Conservation (phyloP, 495 filamentous ascomycete species). For the Delitschia confertaspora region DNA sequence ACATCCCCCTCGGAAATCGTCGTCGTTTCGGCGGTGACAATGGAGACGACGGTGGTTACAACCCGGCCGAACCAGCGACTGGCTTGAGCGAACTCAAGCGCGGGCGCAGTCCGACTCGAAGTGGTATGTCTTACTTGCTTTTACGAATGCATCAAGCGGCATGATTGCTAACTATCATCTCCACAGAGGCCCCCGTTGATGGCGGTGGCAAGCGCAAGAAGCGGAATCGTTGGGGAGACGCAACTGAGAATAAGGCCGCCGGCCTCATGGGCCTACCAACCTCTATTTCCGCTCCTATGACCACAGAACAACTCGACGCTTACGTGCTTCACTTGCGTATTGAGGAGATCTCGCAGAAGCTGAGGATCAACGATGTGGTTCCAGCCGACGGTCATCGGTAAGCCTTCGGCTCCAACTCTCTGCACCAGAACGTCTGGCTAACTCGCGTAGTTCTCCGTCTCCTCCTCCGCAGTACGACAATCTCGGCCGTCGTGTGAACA, state of each 20-base stretch:
- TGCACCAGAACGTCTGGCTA: conserved; percentile 16
- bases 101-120: conserved; percentile 64
- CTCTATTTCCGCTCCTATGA: conserved; percentile 93
- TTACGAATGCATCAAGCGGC: no score
- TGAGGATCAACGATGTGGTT: conserved; percentile 95
- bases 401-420: conserved; percentile 26
- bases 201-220: conserved; percentile 84
- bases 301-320: conserved; percentile 91
- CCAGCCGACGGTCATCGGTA: conserved; percentile 91
- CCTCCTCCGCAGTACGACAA: conserved; percentile 97
- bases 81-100: conserved; percentile 49
- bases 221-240: conserved; percentile 95
- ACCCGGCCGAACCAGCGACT: conserved; percentile 44
- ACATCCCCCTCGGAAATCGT: conserved; percentile 82
- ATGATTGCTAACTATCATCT: conserved; percentile 16
- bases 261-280: conserved; percentile 96
- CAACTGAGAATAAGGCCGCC: conserved; percentile 92
- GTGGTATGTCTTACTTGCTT: conserved; percentile 43
- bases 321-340: conserved; percentile 93
- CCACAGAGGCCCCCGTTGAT: conserved; percentile 45
- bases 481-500: conserved; percentile 96
- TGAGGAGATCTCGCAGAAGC: conserved; percentile 97
- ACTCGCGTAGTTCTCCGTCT: conserved; percentile 67
- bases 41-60: conserved; percentile 50
- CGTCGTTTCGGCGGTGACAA: conserved; percentile 71